Conservation (phyloP, 257 asterid genomes). For the Knoxia roxburghii region DNA sequence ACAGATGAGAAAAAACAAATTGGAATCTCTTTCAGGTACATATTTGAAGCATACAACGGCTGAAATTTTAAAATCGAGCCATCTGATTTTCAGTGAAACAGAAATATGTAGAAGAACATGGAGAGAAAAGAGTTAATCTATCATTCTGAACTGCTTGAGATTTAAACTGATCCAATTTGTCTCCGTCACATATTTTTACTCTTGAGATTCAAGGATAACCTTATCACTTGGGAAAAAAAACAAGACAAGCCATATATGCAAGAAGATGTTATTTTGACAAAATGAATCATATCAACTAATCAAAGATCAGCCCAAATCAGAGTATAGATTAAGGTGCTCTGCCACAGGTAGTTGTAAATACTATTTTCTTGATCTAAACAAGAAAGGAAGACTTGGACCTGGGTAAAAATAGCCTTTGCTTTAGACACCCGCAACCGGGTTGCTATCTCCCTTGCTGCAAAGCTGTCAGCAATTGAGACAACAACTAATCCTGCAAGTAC, state of each 20-base stretch:
- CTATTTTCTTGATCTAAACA: constrained; percentile 2
- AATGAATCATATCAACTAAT: no score
- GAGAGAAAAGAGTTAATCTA: neutral
- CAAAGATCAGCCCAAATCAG: no score
- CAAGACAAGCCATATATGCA: neutral
- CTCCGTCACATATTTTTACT: neutral
- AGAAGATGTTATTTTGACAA: no score
- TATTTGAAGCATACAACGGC: neutral
- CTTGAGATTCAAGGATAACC: neutral
- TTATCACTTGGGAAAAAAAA: neutral
- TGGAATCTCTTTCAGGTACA: no score
- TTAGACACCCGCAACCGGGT: constrained; percentile 69
- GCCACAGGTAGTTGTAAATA: neutral
- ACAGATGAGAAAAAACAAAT: neutral
- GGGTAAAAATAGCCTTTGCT: constrained; percentile 82
- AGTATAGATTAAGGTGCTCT: no score
- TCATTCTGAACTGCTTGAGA: neutral
- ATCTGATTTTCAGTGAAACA: neutral
- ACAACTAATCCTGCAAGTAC: constrained; percentile 76
- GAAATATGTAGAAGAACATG: neutral
- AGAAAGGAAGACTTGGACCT: constrained; percentile 34
- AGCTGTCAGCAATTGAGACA: constrained; percentile 94
- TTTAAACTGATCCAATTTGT: neutral
- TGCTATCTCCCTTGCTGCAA: constrained; percentile 83
- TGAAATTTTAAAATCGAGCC: neutral